phyloP scores from a whole-genome alignment of 345 rosid species.

The Fremontodendron californicum region DNA sequence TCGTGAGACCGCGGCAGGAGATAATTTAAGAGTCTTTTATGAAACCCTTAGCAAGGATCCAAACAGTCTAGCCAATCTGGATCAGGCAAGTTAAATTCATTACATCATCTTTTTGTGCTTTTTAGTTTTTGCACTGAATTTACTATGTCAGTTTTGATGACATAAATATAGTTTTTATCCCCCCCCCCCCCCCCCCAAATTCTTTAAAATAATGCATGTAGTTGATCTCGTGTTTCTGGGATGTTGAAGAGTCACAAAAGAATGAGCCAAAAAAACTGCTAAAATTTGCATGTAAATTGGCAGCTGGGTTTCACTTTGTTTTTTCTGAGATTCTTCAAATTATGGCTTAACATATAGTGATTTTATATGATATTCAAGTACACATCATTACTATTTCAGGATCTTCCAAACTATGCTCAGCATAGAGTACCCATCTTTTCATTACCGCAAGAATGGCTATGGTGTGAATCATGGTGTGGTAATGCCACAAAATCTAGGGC shows the following conservation, averaged over 20 bases:
- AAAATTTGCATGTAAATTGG: neutral
- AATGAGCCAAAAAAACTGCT: neutral
- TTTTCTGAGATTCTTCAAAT: neutral
- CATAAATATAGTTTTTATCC: neutral
- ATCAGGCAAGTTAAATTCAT: slow-evolving; percentile 53
- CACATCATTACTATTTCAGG: slow-evolving; percentile 44
- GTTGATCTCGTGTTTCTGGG: neutral
- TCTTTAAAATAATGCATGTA: too few relatives aligned
- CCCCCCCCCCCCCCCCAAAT: too few relatives aligned
- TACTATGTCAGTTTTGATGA: too few relatives aligned
- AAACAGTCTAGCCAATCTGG: slow-evolving; percentile 92
- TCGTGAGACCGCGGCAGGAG: slow-evolving; percentile 97
- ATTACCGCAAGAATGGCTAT: slow-evolving; percentile 89
- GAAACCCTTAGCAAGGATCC: slow-evolving; percentile 99
- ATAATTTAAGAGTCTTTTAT: slow-evolving; percentile 90
- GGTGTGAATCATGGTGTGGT: slow-evolving; percentile 99
- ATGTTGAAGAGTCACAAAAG: neutral
- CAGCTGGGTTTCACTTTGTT: neutral
- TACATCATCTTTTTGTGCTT: neutral
- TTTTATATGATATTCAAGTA: neutral
- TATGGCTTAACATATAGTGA: neutral
- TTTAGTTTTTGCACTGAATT: neutral
- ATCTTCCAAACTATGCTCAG: slow-evolving; percentile 98
- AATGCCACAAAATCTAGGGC: slow-evolving; percentile 92
- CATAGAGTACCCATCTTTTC: slow-evolving; percentile 91